Evolutionary conservation across 2,329 filamentous ascomycete species (phyloP).

Genomic region (Neonectria ditissima): DNA sequence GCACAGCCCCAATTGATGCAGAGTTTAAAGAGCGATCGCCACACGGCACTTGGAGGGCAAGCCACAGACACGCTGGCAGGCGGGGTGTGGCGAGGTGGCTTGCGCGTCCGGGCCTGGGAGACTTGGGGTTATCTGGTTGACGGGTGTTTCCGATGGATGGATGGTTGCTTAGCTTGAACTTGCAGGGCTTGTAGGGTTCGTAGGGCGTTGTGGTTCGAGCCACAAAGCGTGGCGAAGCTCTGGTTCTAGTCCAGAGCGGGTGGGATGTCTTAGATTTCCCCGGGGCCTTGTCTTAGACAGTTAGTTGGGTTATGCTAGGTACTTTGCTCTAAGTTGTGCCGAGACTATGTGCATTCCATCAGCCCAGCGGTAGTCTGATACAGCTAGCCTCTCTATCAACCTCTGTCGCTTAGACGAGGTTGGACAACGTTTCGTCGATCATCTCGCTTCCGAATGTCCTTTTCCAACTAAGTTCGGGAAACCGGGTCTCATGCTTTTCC

Average conservation of each 20-base stretch:
- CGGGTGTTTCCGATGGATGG: not conserved
- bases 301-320: not conserved
- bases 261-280: slow-evolving; percentile 7
- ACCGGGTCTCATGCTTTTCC: slow-evolving; percentile 9
- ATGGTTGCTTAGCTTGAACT: too few species aligned
- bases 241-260: not conserved
- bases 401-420: slow-evolving; percentile 11
- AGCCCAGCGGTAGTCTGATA: not conserved
- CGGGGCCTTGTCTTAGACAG: not conserved
- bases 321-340: not conserved
- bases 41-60: slow-evolving; percentile 14
- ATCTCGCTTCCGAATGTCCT: slow-evolving; percentile 10
- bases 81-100: slow-evolving; percentile 45
- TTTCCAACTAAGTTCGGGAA: not conserved
- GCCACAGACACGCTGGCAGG: slow-evolving; percentile 30
- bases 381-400: slow-evolving; percentile 1
- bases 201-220: slow-evolving; percentile 12
- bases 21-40: slow-evolving; percentile 8
- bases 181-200: not conserved
- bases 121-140: too few species aligned
- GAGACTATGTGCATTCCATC: too few species aligned
- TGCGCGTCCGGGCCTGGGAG: slow-evolving; percentile 37
- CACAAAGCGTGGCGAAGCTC: not conserved
- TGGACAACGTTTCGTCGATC: slow-evolving; percentile 1
- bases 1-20: not conserved